Percentiles rank a stretch among this genome's conserved stretches.
Evolutionary conservation across 1,284 basidiomycete genomes (phyloP).

Genomic region (Mycosarcoma maydis): DNA sequence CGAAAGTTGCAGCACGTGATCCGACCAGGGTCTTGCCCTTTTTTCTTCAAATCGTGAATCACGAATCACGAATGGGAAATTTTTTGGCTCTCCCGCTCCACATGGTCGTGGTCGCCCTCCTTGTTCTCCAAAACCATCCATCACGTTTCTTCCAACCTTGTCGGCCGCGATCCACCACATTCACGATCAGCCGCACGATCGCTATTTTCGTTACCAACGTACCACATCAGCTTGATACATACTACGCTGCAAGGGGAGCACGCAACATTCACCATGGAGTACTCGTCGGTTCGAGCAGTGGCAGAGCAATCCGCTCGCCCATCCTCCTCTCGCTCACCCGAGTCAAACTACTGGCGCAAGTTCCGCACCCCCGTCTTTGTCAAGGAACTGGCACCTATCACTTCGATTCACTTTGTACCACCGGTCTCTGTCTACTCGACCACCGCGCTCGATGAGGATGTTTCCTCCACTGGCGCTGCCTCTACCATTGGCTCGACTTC

Average conservation of each 20-base stretch:
- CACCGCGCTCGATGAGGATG: conserved; percentile 16
- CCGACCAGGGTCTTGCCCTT: conserved; percentile 2
- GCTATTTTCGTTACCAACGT: not conserved
- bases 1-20: conserved; percentile 10
- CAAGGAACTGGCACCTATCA: conserved; percentile 64
- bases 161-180: too few species aligned
- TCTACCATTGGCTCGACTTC: conserved; percentile 29
- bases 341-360: conserved; percentile 63
- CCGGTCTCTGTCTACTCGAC: conserved; percentile 42
- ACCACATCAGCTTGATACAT: too few species aligned
- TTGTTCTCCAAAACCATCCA: not conserved
- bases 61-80: not conserved
- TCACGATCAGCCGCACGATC: not conserved
- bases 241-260: too few species aligned
- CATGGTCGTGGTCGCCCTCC: conserved; percentile 4
- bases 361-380: conserved; percentile 63
- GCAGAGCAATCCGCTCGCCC: conserved; percentile 24
- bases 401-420: conserved; percentile 64
- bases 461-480: not conserved
- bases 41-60: not conserved
- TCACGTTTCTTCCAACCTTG: conserved; percentile 8
- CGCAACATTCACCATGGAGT: conserved; percentile 48
- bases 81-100: conserved; percentile 2
- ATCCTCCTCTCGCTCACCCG: conserved; percentile 39
- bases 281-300: conserved; percentile 23